Conservation (phyloP, 495 filamentous ascomycete genomes). For the Clohesyomyces aquaticus region DNA sequence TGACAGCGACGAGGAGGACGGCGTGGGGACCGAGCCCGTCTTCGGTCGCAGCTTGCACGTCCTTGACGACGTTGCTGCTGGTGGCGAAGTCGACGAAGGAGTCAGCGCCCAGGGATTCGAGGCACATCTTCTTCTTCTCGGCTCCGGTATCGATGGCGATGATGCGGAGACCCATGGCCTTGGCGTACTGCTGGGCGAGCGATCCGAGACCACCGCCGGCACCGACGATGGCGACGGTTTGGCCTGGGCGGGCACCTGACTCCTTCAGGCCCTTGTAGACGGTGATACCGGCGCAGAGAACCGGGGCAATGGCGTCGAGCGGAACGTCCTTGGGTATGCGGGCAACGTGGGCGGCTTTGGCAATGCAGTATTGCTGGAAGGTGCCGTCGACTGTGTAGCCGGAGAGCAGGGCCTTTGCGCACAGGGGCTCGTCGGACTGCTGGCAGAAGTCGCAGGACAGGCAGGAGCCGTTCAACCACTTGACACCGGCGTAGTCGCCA, state of each 20-base stretch:
- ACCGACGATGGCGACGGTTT: slow-evolving; percentile 84
- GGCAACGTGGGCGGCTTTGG: slow-evolving; percentile 79
- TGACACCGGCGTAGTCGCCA: slow-evolving; percentile 82
- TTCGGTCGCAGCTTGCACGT: slow-evolving; percentile 75
- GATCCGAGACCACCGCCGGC: slow-evolving; percentile 86
- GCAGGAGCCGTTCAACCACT: slow-evolving; percentile 90
- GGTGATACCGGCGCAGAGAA: slow-evolving; percentile 87
- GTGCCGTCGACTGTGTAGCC: slow-evolving; percentile 91
- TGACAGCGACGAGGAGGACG: slow-evolving; percentile 80
- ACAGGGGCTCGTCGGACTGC: slow-evolving; percentile 75
- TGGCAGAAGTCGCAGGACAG: slow-evolving; percentile 79
- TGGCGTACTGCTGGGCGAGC: slow-evolving; percentile 83
- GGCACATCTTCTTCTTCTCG: slow-evolving; percentile 73
- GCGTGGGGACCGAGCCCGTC: slow-evolving; percentile 86
- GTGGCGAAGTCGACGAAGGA: slow-evolving; percentile 78
- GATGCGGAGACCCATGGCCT: slow-evolving; percentile 79
- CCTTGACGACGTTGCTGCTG: slow-evolving; percentile 74
- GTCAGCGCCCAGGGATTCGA: slow-evolving; percentile 65
- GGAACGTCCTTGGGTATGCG: slow-evolving; percentile 73
- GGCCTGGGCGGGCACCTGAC: slow-evolving; percentile 70
- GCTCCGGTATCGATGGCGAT: slow-evolving; percentile 81
- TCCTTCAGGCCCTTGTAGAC: slow-evolving; percentile 94
- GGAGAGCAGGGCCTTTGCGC: slow-evolving; percentile 69
- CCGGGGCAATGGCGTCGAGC: slow-evolving; percentile 77
- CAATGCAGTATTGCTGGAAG: slow-evolving; percentile 92